Evolutionary conservation across 2,329 filamentous ascomycete species (phyloP), one percentile per base, ranked within the genome.

Genomic region (Aspergillus phoenicis): DNA sequence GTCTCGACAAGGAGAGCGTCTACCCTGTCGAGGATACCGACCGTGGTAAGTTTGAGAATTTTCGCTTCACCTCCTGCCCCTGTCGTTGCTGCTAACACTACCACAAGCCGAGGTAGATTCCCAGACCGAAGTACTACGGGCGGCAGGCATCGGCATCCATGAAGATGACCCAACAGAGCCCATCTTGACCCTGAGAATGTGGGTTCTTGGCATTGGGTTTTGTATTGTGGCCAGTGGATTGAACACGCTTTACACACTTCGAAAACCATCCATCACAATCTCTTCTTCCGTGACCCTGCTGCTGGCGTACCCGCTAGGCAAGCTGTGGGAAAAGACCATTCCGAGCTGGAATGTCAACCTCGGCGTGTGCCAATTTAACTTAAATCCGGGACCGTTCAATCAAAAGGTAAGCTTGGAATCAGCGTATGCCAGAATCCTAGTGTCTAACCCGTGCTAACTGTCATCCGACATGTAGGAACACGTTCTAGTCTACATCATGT

Each of bases 71-170:
- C 26, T 15, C 47, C 56, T 10, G 36, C 24, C 1, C 15, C 8
- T 10, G 4, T 17, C 2, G 36, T 47, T 22, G 38, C 36, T 33
- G 8, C 8, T 41, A 24, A 30, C 11, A 30, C 7, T 13, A 1
- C 1, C 26, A 52, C 26, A 10, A 55, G 52, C 52, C 26, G 52
- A 55, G 24, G 26, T 45, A 13, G 26, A 45, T 28, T 55, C 52
- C n/a, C 52, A 55, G 17, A 55, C 52, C 0, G 64, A 70, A 33
- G 49, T 70, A 30, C 53, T 71, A 28, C 63, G 60, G 13, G 68
- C 76, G 66, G 58, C 78, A 77, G 20, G 82, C 75, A 65, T 83
- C 78, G 33, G 83, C 78, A 57, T 82, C 81, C 61, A 84, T 75
- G 63, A 85, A 75, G 65, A 84, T 83, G n/a, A 84, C 66, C 1